Base-by-base conservation (phyloP, 2,329 filamentous ascomycete genomes). In the Akanthomyces dipterigenus region DNA sequence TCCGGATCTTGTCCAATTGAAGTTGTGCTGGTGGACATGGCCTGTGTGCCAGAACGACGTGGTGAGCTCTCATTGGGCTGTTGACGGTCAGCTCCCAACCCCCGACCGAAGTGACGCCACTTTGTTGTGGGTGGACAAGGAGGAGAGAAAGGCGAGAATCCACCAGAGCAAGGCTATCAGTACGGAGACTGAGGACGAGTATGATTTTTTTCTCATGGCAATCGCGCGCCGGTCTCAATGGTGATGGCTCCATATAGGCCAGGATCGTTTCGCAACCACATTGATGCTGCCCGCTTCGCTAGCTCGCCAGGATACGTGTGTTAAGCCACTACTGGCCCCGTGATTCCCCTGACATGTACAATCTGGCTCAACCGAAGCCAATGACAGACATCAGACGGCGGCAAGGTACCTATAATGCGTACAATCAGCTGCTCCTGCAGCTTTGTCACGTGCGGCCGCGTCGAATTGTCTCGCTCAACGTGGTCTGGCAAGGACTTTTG, bases 21-120 rank as follows among this genome's bases (percentile, higher is more conserved):
- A 45, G 45, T 46, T 38, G 45, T 50, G 45, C 53, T 51, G 60
- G 60, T 57, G 60, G 60, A 57, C 46, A 51, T 62, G 45, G 53
- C 49, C 54, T 38, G 55, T 62, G 61, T 59, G 61, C 45, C 55
- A 62, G 55, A 55, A 62, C 53, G 50, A 62, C 61, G 61, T 62
- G 61, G 61, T 60, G 49, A 55, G 34, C 55, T 31, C 61, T 62
- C 61, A 62, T 62, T 62, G 61, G 61, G 16, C 61, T 55, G 50
- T 31, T 51, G 22, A 40, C 31, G 46, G 55, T 59, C 55, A 55
- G 55, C 61, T 55, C 38, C 55, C 49, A 59, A 49, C 61, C 50
- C 46, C 61, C 43, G 42, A 55, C 56, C 50, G 31, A 24, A 61
- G 36, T 49, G 59, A 55, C 59, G 59, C 59, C 59, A 61, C 59